phyloP scores from a whole-genome alignment of 148 eudicot species.

The Rheum nobile region DNA sequence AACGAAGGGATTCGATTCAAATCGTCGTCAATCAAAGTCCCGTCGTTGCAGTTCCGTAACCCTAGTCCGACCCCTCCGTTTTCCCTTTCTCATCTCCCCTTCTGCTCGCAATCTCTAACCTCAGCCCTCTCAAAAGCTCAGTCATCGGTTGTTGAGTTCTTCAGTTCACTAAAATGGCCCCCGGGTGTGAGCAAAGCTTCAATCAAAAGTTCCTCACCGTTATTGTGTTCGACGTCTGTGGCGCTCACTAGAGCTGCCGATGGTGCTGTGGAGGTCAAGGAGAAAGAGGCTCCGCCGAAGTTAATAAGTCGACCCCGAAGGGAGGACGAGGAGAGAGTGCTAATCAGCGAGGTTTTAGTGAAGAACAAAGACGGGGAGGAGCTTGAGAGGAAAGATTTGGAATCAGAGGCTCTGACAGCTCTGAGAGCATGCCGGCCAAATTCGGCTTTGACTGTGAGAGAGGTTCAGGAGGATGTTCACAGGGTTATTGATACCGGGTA shows the following conservation, averaged over 20 bases:
- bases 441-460: constrained; percentile 71
- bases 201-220: constrained; percentile 1
- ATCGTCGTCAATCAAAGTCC: constrained; percentile 46
- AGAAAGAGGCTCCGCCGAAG: constrained; percentile 6
- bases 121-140: constrained; percentile 23
- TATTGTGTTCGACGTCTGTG: constrained; percentile 52
- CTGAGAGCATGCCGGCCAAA: constrained; percentile 71
- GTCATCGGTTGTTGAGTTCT: constrained; percentile 30
- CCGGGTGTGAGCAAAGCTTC: neutral
- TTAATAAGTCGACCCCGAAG: constrained; percentile 28
- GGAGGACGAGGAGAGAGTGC: constrained; percentile 81
- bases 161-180: constrained; percentile 23
- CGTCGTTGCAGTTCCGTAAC: constrained; percentile 11
- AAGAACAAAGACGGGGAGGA: constrained; percentile 89
- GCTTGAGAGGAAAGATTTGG: constrained; percentile 46
- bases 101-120: constrained; percentile 30
- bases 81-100: constrained; percentile 23
- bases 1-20: constrained; percentile 47
- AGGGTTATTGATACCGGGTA: constrained; percentile 81
- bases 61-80: constrained; percentile 5
- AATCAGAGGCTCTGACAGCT: constrained; percentile 65
- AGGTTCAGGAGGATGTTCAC: constrained; percentile 94
- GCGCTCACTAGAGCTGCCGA: constrained; percentile 18
- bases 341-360: constrained; percentile 85
- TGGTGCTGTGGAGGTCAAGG: constrained; percentile 4